Base-by-base conservation (phyloP, 345 rosid species). In the Euphorbia peplus region DNA sequence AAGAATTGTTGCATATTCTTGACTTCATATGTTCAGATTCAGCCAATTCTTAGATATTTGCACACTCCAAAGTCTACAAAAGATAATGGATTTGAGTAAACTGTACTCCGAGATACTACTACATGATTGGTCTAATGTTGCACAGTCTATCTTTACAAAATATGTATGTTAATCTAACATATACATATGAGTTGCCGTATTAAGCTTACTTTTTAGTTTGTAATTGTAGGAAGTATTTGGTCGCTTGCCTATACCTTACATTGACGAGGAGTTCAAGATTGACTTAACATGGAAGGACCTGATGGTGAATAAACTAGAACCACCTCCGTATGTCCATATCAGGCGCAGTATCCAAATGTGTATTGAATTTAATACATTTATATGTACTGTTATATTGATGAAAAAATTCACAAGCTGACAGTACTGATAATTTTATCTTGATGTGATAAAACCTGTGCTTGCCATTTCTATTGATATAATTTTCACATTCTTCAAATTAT, bases 321-420 rank as follows among this genome's bases (percentile, higher is more conserved):
- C 87, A 42, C 93, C 96, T 82, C 81, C 91, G 50, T 93, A 93
- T 70, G 87, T 82, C 71, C 96, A 89, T 78, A 93, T 93, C 73
- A 87, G 84, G 74, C 95, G 96, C 75, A 93, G 97, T 93, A 93
- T 91, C 98, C 97, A 85, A 44, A 29, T 60, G 60, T 47, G 41
- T 64, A 37, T 26, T 0, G n/a, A n/a, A n/a, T n/a, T 7, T 3
- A 3, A 10, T 63, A 0, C 12, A 62, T n/a, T 10, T 15, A 5
- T 29, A 14, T 79, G 18, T 65, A 21, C 39, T 70, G 26, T 54
- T 48, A 66, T 70, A 9, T 28, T 50, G 18, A 44, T 39, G 26
- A 28, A 73, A 68, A 26, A 57, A 57, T 15, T 56, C 30, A 41
- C 13, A 56, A 44, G 58, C 47, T 42, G 53, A 24, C 35, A 13